phyloP scores from a whole-genome alignment of 805 yeast genomes.

The Wickerhamiella allomyrinae region DNA sequence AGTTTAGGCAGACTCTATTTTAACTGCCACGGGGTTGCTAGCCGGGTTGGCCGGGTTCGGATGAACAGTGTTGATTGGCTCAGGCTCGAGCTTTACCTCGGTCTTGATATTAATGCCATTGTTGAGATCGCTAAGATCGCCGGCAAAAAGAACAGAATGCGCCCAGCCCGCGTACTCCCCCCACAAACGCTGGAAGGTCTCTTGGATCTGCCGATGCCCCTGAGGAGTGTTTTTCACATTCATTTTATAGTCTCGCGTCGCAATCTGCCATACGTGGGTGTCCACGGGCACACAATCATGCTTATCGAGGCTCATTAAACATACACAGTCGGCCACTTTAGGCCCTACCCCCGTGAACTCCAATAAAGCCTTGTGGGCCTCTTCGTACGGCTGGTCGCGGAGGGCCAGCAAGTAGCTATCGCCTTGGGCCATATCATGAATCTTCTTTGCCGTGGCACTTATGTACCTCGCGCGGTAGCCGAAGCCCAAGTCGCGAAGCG shows the following conservation, averaged over 20 bases:
- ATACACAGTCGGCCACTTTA: slow-evolving; percentile 93
- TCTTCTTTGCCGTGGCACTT: slow-evolving; percentile 52
- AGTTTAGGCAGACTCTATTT: no score
- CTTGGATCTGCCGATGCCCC: slow-evolving; percentile 42
- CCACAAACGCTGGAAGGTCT: slow-evolving; percentile 54
- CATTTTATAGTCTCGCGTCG: slow-evolving; percentile 62
- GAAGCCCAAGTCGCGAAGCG: slow-evolving; percentile 38
- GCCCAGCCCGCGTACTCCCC: slow-evolving; percentile 98
- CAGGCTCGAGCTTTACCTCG: no score
- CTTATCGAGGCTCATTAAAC: slow-evolving; percentile 78
- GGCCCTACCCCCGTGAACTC: slow-evolving; percentile 86
- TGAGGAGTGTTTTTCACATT: slow-evolving; percentile 26
- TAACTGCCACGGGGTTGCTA: no score
- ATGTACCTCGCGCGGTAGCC: slow-evolving; percentile 91
- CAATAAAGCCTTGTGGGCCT: slow-evolving; percentile 45
- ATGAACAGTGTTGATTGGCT: no score
- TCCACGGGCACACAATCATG: slow-evolving; percentile 88
- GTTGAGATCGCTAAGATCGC: slow-evolving; percentile 59
- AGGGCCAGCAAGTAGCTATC: slow-evolving; percentile 29
- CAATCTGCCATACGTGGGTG: slow-evolving; percentile 87
- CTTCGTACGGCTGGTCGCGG: slow-evolving; percentile 34
- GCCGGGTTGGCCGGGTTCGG: no score
- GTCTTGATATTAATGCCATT: slow-evolving; percentile 41
- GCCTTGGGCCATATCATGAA: slow-evolving; percentile 28
- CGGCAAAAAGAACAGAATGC: slow-evolving; percentile 82